Percentiles rank a stretch among this genome's conserved stretches.
phyloP scores from a whole-genome alignment of 345 rosid genomes.

The Ailanthus altissimus region DNA sequence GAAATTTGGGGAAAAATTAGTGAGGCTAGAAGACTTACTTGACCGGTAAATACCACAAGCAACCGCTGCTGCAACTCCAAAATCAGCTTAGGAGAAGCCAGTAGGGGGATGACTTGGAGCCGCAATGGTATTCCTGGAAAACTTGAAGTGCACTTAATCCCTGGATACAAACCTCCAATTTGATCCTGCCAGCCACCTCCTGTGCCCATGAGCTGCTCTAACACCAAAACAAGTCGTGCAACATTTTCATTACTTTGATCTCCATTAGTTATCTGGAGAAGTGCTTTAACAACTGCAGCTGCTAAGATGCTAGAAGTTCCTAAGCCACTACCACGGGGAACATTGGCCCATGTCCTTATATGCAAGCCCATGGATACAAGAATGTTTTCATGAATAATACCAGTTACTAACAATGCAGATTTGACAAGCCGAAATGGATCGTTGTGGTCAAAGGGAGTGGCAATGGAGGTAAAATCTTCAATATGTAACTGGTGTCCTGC shows the following conservation, averaged over 20 bases:
- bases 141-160: constrained; percentile 83
- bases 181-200: constrained; percentile 99
- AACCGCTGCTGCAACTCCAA: constrained; percentile 75
- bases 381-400: constrained; percentile 48
- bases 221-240: constrained; percentile 82
- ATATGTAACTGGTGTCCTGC: constrained; percentile 57
- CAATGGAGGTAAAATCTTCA: constrained; percentile 51
- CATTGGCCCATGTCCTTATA: constrained; percentile 88
- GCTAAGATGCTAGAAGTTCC: constrained; percentile 98
- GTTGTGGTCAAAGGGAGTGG: constrained; percentile 58
- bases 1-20: neutral
- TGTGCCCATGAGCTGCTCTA: constrained; percentile 98
- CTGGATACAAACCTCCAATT: constrained; percentile 89
- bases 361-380: constrained; percentile 51
- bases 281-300: constrained; percentile 92
- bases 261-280: constrained; percentile 69
- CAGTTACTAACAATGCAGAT: constrained; percentile 84
- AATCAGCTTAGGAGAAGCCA: constrained; percentile 62
- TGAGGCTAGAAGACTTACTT: constrained; percentile 48
- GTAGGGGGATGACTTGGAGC: constrained; percentile 81
- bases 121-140: constrained; percentile 90
- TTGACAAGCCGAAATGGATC: constrained; percentile 91
- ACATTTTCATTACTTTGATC: constrained; percentile 83
- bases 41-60: constrained; percentile 92
- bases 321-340: constrained; percentile 94